Conservation (phyloP, 345 rosid species). For the Corchorus olitorius region DNA sequence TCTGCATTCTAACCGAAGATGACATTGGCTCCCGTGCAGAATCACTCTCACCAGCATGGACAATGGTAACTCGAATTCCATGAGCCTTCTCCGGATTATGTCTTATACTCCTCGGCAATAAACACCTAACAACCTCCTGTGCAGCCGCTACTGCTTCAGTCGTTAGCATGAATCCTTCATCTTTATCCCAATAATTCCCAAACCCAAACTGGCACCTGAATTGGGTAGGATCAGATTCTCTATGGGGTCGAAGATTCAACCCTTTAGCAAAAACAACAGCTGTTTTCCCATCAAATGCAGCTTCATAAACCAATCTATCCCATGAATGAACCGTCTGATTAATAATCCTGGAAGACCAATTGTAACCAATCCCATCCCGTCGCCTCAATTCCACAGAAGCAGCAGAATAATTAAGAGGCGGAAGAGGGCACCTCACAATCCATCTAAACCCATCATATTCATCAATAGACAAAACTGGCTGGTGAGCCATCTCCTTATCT, state of each 20-base stretch:
- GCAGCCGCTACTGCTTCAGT: slow-evolving; percentile 77
- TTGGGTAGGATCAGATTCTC: slow-evolving; percentile 57
- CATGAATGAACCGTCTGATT: slow-evolving; percentile 58
- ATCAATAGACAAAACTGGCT: slow-evolving; percentile 55
- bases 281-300: slow-evolving; percentile 62
- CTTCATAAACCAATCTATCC: slow-evolving; percentile 77
- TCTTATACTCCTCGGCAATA: slow-evolving; percentile 59
- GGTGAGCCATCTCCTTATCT: slow-evolving; percentile 24
- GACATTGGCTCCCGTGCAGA: slow-evolving; percentile 27
- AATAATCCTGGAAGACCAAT: slow-evolving; percentile 30
- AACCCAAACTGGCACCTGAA: slow-evolving; percentile 76
- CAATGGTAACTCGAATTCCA: slow-evolving; percentile 56
- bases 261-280: slow-evolving; percentile 87
- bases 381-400: slow-evolving; percentile 46
- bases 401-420: slow-evolving; percentile 63
- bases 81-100: slow-evolving; percentile 49
- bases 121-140: slow-evolving; percentile 91
- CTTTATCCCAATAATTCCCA: slow-evolving; percentile 37
- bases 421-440: slow-evolving; percentile 70
- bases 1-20: slow-evolving; percentile 26
- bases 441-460: slow-evolving; percentile 55
- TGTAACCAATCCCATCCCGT: slow-evolving; percentile 35
- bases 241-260: slow-evolving; percentile 82
- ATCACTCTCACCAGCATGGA: slow-evolving; percentile 22
- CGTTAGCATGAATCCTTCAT: slow-evolving; percentile 42